Base-by-base conservation (phyloP, 1,139 yeast species). In the Magnusiomyces paraingens region DNA sequence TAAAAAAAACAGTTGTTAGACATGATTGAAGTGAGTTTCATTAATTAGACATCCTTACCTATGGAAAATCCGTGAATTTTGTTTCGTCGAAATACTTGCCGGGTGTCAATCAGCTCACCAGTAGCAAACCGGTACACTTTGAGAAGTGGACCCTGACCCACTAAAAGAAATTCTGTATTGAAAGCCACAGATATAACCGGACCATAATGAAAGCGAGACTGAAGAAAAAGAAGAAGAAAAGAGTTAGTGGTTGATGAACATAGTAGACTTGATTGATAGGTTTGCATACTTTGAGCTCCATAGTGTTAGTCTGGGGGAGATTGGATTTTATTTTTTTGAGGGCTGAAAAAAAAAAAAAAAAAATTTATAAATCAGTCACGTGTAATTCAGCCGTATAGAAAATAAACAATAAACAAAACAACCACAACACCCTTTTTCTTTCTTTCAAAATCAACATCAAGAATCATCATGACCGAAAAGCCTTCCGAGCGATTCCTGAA, bases 31-130 rank as follows among this genome's bases (percentile, higher is more conserved):
- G 15, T 26, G 36, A 10, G 15, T 43, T 15, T 43, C 8, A 15
- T 14, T 11, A 38, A 21, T 3, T 17, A 11, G 15, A 35, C 12
- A n/a, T 17, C 14, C 11, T 4, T 49, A 46, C 70, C 65, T 6
- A 80, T 66, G 2, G 76, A 67, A 26, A 93, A 81, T 20, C 87
- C 86, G 66, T 91, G 97, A 49, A 93, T 82, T 64, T 88, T 90
- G 68, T 89, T 89, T 57, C 83, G 76, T 21, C 70, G 67, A 65
- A 93, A 86, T 0, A 87, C 67, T 55, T 75, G 76, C 45, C 72
- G 68, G n/a, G 71, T 65, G 52, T 66, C 67, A 3, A 81, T 43
- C 39, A 79, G 68, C 35, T 66, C 59, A 6, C 78, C 76, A 0
- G 72, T 64, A 42, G 64, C 62, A 68, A 77, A 73, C 57, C 79